Percentiles rank a stretch among this genome's conserved stretches.
Evolutionary conservation across 345 rosid genomes (phyloP).

Genomic region (Salix exigua): DNA sequence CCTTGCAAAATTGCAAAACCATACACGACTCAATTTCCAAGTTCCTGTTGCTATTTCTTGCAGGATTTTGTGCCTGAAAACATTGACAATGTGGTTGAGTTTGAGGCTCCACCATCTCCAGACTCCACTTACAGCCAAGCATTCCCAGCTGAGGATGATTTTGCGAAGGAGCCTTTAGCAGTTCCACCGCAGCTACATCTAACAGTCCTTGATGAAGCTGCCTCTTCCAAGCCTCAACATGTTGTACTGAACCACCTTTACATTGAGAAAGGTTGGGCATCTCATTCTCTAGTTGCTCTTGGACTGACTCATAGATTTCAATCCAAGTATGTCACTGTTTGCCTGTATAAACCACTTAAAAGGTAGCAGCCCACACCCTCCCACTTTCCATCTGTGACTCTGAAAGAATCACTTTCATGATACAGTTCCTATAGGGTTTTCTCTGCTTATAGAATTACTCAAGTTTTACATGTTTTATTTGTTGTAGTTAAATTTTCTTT

Average conservation of each 20-base stretch:
- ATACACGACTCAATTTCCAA: neutral
- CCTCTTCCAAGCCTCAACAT: slow-evolving; percentile 67
- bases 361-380: slow-evolving; percentile 31
- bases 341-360: slow-evolving; percentile 72
- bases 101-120: slow-evolving; percentile 82
- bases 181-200: slow-evolving; percentile 75
- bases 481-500: neutral
- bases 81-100: slow-evolving; percentile 68
- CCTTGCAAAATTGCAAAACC: neutral
- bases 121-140: slow-evolving; percentile 62
- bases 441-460: slow-evolving; percentile 24
- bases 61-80: slow-evolving; percentile 77
- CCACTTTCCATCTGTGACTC: slow-evolving; percentile 2
- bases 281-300: slow-evolving; percentile 69
- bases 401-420: slow-evolving; percentile 19
- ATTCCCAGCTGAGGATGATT: slow-evolving; percentile 63
- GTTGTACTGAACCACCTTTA: slow-evolving; percentile 85
- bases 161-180: slow-evolving; percentile 62
- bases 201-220: slow-evolving; percentile 55
- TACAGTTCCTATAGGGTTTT: slow-evolving; percentile 7
- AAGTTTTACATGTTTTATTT: neutral
- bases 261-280: slow-evolving; percentile 72
- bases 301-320: slow-evolving; percentile 86
- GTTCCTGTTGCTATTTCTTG: slow-evolving; percentile 5
- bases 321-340: slow-evolving; percentile 87